These are phyloP conservation scores for Komagataella phaffii DNA, from an alignment of 805 yeast genomes.

Conservation along the genomic window DNA sequence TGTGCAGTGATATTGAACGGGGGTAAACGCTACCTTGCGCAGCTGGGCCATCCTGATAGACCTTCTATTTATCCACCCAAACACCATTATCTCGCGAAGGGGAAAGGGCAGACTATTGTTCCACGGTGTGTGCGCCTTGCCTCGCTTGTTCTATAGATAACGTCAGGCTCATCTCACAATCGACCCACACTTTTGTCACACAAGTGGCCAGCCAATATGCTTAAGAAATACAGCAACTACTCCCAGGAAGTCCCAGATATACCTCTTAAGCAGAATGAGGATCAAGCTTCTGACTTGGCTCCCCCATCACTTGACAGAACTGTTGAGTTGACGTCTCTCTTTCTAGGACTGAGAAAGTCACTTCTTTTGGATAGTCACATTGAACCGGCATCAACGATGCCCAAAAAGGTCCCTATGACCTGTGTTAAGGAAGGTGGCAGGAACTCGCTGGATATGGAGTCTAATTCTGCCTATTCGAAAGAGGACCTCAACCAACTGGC, in stretches of 20 bases:
- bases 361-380: not conserved
- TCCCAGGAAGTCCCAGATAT: not conserved
- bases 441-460: not conserved
- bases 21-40: not conserved
- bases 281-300: not conserved
- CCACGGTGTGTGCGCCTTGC: not conserved
- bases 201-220: not conserved
- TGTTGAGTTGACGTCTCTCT: not conserved
- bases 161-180: not conserved
- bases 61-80: not conserved
- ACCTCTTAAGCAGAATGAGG: not conserved
- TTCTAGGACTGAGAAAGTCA: not conserved
- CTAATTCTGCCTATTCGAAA: not conserved
- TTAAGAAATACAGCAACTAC: slow-evolving; percentile 1
- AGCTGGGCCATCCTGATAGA: too few relatives aligned
- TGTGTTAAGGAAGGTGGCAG: not conserved
- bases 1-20: not conserved
- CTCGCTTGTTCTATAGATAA: not conserved
- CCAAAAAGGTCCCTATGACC: not conserved
- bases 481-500: not conserved
- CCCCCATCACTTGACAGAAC: not conserved
- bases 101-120: not conserved
- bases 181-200: not conserved
- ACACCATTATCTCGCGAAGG: not conserved
- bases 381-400: not conserved